These are phyloP conservation scores for Aspergillus sparsus DNA, from an alignment of 495 filamentous ascomycete genomes.

Conservation along the genomic window DNA sequence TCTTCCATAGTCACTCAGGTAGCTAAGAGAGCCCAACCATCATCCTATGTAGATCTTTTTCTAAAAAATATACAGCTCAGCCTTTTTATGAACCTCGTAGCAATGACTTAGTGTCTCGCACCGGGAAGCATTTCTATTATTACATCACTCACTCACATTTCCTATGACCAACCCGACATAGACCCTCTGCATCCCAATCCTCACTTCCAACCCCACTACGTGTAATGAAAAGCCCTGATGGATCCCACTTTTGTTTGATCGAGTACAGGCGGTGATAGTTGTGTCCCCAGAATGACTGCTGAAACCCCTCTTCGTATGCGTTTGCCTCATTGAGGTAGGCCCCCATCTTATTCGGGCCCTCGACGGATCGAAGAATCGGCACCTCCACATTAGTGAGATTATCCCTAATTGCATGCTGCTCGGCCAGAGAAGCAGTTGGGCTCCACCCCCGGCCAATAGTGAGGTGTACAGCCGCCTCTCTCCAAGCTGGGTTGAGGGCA, in stretches of 20 bases:
- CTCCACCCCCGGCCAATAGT: conserved; percentile 20
- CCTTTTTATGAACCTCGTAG: no score
- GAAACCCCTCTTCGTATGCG: conserved; percentile 46
- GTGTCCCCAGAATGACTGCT: conserved; percentile 50
- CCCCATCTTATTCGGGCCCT: conserved; percentile 36
- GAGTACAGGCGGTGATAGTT: conserved; percentile 47
- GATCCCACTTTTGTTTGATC: conserved; percentile 45
- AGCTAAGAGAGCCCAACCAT: no score
- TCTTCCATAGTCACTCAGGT: no score
- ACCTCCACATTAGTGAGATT: conserved; percentile 43
- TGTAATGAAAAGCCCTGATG: conserved; percentile 31
- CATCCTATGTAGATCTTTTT: no score
- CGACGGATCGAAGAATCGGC: conserved; percentile 44
- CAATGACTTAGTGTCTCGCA: no score
- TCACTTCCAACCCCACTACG: conserved; percentile 36
- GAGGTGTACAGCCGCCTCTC: conserved; percentile 34
- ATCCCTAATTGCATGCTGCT: conserved; percentile 35
- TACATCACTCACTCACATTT: no score
- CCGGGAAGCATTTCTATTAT: no score
- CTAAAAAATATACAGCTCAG: no score
- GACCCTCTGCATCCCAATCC: conserved; percentile 35
- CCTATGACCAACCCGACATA: conserved; percentile 21
- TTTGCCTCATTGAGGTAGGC: conserved; percentile 55
- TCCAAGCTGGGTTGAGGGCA: conserved; percentile 43
- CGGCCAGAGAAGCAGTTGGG: conserved; percentile 24